phyloP scores from a whole-genome alignment of 2,329 filamentous ascomycete species.

The Botrytis pseudocinerea region DNA sequence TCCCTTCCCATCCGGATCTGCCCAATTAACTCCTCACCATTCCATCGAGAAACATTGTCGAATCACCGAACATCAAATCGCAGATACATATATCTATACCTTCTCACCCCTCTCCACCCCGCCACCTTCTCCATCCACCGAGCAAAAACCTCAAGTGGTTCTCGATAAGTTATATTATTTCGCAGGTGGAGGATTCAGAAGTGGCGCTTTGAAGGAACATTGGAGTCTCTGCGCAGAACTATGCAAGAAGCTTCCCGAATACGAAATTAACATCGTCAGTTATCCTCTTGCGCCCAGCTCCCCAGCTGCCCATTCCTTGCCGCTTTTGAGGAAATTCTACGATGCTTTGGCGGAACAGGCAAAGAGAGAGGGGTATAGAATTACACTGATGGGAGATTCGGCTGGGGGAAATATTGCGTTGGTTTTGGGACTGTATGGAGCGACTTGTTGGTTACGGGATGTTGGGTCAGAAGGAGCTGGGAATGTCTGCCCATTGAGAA shows the following conservation, averaged over 20 bases:
- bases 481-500: constrained; percentile 22
- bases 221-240: constrained; percentile 1
- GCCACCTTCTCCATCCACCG: background rate
- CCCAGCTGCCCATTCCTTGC: background rate
- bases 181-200: constrained; percentile 8
- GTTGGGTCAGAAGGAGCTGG: background rate
- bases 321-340: background rate
- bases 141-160: too few relatives aligned
- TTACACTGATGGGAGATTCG: constrained; percentile 18
- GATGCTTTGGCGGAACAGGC: background rate
- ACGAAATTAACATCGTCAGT: background rate
- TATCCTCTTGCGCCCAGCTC: background rate
- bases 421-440: constrained; percentile 7
- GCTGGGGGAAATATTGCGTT: constrained; percentile 6
- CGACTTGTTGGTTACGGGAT: background rate
- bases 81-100: constrained; percentile 5
- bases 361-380: background rate
- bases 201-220: background rate
- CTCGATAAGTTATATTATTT: constrained; percentile 7
- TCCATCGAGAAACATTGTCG: constrained; percentile 1
- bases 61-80: constrained; percentile 1
- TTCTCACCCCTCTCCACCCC: background rate
- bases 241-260: background rate
- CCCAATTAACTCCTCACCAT: constrained; percentile 3
- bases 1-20: background rate